Evolutionary conservation across 169 alveolate species (phyloP).

Genomic region (Plasmodium gallinaceum): DNA sequence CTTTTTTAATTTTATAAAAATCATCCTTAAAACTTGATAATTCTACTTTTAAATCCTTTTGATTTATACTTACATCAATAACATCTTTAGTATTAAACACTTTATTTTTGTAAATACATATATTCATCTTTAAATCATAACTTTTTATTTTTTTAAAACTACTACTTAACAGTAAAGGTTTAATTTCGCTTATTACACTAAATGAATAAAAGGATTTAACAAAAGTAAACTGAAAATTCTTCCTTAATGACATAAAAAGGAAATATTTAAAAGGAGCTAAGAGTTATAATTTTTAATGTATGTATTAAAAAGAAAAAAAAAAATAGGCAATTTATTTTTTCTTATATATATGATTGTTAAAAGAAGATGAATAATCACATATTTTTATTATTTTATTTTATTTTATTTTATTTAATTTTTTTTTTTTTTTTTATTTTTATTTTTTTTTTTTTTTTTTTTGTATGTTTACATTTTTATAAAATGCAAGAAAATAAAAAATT

Average conservation of each 20-base stretch:
- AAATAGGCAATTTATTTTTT: too few relatives aligned
- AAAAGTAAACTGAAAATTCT: conserved; percentile 25
- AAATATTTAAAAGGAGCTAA: too few relatives aligned
- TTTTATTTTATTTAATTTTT: too few relatives aligned
- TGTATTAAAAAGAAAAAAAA: too few relatives aligned
- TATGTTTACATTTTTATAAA: too few relatives aligned
- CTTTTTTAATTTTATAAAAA: conserved; percentile 54
- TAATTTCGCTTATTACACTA: conserved; percentile 3
- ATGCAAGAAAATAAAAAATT: too few relatives aligned
- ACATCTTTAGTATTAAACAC: conserved; percentile 63
- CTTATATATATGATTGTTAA: too few relatives aligned
- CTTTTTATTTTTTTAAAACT: background rate
- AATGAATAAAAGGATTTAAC: conserved; percentile 7
- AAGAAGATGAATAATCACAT: too few relatives aligned
- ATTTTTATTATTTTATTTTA: too few relatives aligned
- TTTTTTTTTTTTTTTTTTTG: too few relatives aligned
- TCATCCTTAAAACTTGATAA: conserved; percentile 53
- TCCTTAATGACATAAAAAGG: background rate
- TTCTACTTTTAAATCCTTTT: conserved; percentile 31
- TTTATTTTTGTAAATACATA: conserved; percentile 56
- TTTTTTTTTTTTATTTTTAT: too few relatives aligned
- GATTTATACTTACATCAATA: conserved; percentile 58
- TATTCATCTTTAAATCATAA: conserved; percentile 28
- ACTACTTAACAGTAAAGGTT: background rate
- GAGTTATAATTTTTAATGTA: too few relatives aligned